A percentile compares a stretch with the other conserved stretches of the same genome.
These are phyloP conservation scores for Yamadazyma pseudoaaseri DNA, from an alignment of 1,139 yeast species.

Conservation along the genomic window DNA sequence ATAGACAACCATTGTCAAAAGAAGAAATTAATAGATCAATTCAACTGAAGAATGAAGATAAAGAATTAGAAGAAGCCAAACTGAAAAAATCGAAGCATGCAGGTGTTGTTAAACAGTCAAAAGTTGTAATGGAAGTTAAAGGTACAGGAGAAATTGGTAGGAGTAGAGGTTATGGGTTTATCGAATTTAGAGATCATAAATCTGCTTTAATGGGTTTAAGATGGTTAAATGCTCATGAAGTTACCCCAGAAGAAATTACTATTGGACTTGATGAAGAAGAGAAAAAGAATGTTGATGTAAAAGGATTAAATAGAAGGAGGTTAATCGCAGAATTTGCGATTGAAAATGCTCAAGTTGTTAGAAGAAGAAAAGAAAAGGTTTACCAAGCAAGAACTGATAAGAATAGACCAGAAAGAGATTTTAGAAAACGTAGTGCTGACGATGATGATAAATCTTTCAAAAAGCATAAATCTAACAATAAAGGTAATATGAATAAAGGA, in stretches of 20 bases:
- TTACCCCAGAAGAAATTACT: conserved; percentile 63
- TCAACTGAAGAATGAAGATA: conserved; percentile 51
- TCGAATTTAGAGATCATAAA: conserved; percentile 91
- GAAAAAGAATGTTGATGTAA: conserved; percentile 50
- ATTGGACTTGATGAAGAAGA: conserved; percentile 76
- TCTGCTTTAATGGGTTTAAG: conserved; percentile 94
- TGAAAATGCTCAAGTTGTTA: conserved; percentile 90
- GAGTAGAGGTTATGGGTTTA: conserved; percentile 94
- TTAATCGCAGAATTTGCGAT: conserved; percentile 94
- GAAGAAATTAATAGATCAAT: conserved; percentile 86
- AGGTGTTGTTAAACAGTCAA: conserved; percentile 93
- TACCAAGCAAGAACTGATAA: conserved; percentile 41
- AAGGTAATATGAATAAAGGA: conserved; percentile 31
- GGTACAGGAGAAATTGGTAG: conserved; percentile 86
- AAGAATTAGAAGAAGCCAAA: conserved; percentile 45
- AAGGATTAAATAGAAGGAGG: conserved; percentile 63
- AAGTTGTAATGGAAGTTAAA: conserved; percentile 88
- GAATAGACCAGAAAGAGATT: conserved; percentile 19
- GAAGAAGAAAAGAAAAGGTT: conserved; percentile 78
- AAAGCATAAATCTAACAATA: conserved; percentile 40
- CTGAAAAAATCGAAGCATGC: conserved; percentile 68
- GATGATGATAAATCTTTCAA: conserved; percentile 13
- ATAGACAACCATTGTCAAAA: conserved; percentile 82
- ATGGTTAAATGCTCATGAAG: conserved; percentile 95
- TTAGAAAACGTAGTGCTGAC: conserved; percentile 10